These are phyloP conservation scores for Fusarium sterilihyphosum DNA, from an alignment of 2,329 filamentous ascomycete genomes.

Conservation along the genomic window DNA sequence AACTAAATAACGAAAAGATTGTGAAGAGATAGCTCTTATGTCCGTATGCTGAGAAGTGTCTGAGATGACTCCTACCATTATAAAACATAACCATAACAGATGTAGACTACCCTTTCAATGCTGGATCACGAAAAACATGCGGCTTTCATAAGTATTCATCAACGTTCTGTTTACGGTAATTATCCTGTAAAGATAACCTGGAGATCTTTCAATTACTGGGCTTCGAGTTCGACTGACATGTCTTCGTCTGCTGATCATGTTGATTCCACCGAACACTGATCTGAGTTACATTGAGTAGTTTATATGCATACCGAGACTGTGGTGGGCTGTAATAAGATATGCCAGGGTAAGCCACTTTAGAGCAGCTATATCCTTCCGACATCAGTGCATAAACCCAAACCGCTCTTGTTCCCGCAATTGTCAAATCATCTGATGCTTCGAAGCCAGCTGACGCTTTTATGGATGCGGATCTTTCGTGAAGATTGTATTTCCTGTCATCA, in stretches of 20 bases:
- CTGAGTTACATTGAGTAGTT: not conserved
- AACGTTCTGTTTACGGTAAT: not conserved
- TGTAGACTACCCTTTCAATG: not conserved
- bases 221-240: fast-evolving
- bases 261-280: not conserved
- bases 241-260: not conserved
- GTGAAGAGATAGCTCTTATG: fast-evolving
- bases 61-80: too few relatives aligned
- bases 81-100: not conserved
- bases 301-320: fast-evolving
- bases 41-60: not conserved
- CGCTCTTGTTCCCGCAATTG: not conserved
- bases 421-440: not conserved
- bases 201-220: not conserved
- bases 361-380: not conserved
- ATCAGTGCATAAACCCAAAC: not conserved
- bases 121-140: too few relatives aligned
- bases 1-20: fast-evolving
- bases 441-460: fast-evolving
- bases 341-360: not conserved
- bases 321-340: fast-evolving
- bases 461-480: fast-evolving
- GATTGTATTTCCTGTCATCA: fast-evolving
- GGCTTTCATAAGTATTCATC: fast-evolving
- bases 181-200: not conserved